These are phyloP conservation scores for Colletotrichum cordylinicola DNA, from an alignment of 2,329 filamentous ascomycete genomes.

Conservation along the genomic window DNA sequence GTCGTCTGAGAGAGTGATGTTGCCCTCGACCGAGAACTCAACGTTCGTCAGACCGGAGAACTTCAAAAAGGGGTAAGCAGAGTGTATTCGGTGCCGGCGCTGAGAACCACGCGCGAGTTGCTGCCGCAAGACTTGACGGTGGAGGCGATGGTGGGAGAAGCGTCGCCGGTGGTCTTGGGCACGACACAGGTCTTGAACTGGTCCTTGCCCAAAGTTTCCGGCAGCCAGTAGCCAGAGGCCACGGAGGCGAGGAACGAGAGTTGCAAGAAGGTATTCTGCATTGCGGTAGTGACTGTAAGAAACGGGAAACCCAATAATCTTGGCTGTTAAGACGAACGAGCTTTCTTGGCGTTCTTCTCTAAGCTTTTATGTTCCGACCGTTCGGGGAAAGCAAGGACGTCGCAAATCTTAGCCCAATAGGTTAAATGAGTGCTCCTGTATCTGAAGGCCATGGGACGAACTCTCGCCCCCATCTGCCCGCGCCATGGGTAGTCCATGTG, in stretches of 20 bases:
- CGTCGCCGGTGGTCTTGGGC: not conserved
- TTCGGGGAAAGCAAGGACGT: not conserved
- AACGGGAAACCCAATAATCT: not conserved
- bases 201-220: not conserved
- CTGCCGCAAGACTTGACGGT: slow-evolving; percentile 5
- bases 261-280: not conserved
- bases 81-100: not conserved
- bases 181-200: slow-evolving; percentile 12
- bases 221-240: slow-evolving; percentile 8
- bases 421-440: not conserved
- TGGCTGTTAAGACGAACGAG: not conserved
- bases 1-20: not conserved
- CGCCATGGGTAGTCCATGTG: not conserved
- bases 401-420: not conserved
- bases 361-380: not conserved
- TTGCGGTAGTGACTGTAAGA: not conserved
- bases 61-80: not conserved
- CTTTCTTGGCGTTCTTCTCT: not conserved
- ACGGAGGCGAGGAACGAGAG: not conserved
- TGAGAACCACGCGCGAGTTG: slow-evolving; percentile 1
- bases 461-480: not conserved
- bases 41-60: slow-evolving; percentile 6
- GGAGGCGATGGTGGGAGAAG: not conserved
- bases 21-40: slow-evolving; percentile 1
- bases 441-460: not conserved